Conservation (phyloP, 805 yeast genomes). For the Myxozyma udenii region DNA sequence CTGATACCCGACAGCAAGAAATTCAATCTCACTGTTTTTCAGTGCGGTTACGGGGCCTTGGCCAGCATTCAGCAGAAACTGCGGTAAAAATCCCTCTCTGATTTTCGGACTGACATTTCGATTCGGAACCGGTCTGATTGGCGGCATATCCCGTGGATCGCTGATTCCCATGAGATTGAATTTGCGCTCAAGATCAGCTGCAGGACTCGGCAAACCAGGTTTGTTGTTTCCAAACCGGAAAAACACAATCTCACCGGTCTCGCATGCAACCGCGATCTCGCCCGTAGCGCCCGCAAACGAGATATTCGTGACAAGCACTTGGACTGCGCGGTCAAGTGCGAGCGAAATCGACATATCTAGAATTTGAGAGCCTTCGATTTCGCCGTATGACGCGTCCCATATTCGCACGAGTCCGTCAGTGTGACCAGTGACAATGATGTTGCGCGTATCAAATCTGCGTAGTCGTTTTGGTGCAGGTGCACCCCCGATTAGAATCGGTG, state of each 20-base stretch:
- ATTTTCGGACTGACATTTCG: conserved; percentile 11
- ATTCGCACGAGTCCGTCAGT: conserved; percentile 73
- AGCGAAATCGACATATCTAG: conserved; percentile 57
- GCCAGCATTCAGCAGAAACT: conserved; percentile 44
- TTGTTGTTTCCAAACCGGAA: conserved; percentile 64
- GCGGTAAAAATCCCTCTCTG: conserved; percentile 61
- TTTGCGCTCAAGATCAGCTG: neutral
- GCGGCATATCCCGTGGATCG: conserved; percentile 9
- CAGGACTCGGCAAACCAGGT: neutral
- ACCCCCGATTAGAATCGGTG: conserved; percentile 71
- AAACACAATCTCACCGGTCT: conserved; percentile 68
- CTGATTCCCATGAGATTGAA: neutral
- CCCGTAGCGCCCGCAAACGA: conserved; percentile 66
- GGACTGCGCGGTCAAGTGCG: conserved; percentile 47
- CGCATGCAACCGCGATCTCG: conserved; percentile 58
- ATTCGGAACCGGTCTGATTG: conserved; percentile 11
- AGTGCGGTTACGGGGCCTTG: conserved; percentile 57
- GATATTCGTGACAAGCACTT: conserved; percentile 51
- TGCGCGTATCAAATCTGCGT: conserved; percentile 51
- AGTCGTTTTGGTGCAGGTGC: conserved; percentile 54
- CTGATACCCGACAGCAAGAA: conserved; percentile 74
- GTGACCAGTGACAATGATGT: conserved; percentile 77
- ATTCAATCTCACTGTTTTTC: conserved; percentile 71
- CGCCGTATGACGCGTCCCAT: conserved; percentile 80
- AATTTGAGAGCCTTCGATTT: conserved; percentile 53